A percentile compares a stretch with the other conserved stretches of the same genome.
phyloP scores from a whole-genome alignment of 108 stramenopile genomes.

The Stephanodiscus minutulus region DNA sequence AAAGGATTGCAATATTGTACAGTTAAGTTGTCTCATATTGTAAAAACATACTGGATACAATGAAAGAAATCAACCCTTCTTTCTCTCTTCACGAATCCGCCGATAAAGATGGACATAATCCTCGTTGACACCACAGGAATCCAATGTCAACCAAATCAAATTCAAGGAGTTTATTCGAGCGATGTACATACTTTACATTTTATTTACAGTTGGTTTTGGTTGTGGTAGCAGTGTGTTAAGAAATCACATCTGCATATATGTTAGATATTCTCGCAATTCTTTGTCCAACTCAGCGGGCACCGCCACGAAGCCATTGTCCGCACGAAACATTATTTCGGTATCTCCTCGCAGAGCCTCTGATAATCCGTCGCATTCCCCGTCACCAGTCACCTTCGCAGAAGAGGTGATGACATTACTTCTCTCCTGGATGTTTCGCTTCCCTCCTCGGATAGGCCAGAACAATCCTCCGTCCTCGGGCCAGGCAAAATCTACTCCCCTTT shows the following conservation, averaged over 20 bases:
- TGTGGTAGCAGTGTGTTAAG: neutral
- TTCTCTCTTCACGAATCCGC: too few species aligned
- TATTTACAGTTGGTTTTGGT: too few species aligned
- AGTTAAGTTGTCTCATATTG: neutral
- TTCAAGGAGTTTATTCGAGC: neutral
- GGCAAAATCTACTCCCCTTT: constrained; percentile 41
- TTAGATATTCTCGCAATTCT: constrained; percentile 17
- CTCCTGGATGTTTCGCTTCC: neutral
- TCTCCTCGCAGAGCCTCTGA: constrained; percentile 45
- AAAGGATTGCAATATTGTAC: too few species aligned
- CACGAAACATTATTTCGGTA: constrained; percentile 52
- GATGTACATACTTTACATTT: neutral
- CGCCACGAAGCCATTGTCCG: constrained; percentile 45
- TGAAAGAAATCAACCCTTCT: neutral
- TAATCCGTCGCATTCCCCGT: constrained; percentile 7
- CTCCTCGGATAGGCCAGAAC: constrained; percentile 35
- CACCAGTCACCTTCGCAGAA: neutral
- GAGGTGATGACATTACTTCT: neutral
- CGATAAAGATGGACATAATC: too few species aligned
- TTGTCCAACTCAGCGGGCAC: constrained; percentile 38
- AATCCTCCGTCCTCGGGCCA: constrained; percentile 43
- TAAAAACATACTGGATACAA: neutral
- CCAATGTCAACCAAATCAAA: neutral
- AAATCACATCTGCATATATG: neutral
- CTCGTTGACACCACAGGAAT: neutral